phyloP scores from a whole-genome alignment of 2,329 filamentous ascomycete species.

The Phaeosphaeria sp. region DNA sequence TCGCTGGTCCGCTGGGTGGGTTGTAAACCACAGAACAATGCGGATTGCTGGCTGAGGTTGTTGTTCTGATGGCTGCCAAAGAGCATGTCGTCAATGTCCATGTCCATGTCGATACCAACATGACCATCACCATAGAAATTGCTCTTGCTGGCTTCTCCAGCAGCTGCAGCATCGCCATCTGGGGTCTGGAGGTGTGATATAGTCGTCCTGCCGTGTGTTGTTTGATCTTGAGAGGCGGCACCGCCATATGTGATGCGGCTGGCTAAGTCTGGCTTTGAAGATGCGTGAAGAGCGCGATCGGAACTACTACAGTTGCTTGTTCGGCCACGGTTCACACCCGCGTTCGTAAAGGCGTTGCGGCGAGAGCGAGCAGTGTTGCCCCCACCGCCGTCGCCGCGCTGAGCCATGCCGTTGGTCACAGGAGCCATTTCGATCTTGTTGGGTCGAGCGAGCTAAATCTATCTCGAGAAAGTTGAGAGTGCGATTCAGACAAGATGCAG shows the following conservation, averaged over 20 bases:
- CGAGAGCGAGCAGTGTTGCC: background rate
- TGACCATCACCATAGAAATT: background rate
- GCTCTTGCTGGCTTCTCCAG: background rate
- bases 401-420: background rate
- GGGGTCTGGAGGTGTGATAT: background rate
- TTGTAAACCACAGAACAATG: slow-evolving; percentile 3
- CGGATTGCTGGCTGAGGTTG: background rate
- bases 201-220: background rate
- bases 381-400: background rate
- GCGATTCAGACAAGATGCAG: background rate
- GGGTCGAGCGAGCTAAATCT: background rate
- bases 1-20: background rate
- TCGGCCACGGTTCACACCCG: background rate
- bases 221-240: background rate
- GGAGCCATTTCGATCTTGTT: background rate
- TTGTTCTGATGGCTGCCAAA: background rate
- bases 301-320: background rate
- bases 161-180: background rate
- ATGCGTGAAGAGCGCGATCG: background rate
- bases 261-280: background rate
- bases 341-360: background rate
- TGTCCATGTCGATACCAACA: background rate
- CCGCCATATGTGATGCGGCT: slow-evolving; percentile 1
- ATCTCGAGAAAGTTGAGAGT: background rate
- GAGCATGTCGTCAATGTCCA: background rate